phyloP scores from a whole-genome alignment of 2,329 filamentous ascomycete genomes.

The Fusarium clavum region DNA sequence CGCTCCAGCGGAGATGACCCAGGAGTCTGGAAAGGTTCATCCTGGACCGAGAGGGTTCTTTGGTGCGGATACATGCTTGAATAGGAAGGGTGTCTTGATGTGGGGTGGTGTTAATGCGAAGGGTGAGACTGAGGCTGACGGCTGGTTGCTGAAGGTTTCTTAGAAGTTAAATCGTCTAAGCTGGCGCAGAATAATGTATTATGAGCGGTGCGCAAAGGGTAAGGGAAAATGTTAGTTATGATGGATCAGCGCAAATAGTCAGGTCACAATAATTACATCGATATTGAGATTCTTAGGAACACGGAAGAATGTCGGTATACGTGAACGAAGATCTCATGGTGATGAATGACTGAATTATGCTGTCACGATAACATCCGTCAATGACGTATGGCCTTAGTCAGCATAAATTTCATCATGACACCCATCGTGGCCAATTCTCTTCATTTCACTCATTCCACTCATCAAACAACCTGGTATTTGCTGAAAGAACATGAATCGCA shows the following conservation, averaged over 20 bases:
- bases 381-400: conserved; percentile 30
- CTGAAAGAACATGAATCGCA: conserved; percentile 9
- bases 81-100: conserved; percentile 27
- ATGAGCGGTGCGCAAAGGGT: no score
- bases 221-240: no score
- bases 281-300: no score
- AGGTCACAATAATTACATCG: no score
- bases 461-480: background rate
- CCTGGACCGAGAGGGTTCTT: conserved; percentile 38
- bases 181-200: background rate
- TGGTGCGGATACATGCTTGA: conserved; percentile 28
- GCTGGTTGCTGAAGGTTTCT: conserved; percentile 35
- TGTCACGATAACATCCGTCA: background rate
- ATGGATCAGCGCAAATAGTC: background rate
- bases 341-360: conserved; percentile 1
- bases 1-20: conserved; percentile 28
- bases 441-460: background rate
- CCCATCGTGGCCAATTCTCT: background rate
- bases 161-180: background rate
- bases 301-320: no score
- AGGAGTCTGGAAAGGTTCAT: conserved; percentile 35
- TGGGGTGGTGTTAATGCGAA: conserved; percentile 42
- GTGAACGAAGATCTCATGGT: background rate
- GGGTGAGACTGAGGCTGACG: conserved; percentile 39
- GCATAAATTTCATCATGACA: background rate